Evolutionary conservation across 1,139 yeast genomes (phyloP).

Genomic region (Suhomyces coccinellae): DNA sequence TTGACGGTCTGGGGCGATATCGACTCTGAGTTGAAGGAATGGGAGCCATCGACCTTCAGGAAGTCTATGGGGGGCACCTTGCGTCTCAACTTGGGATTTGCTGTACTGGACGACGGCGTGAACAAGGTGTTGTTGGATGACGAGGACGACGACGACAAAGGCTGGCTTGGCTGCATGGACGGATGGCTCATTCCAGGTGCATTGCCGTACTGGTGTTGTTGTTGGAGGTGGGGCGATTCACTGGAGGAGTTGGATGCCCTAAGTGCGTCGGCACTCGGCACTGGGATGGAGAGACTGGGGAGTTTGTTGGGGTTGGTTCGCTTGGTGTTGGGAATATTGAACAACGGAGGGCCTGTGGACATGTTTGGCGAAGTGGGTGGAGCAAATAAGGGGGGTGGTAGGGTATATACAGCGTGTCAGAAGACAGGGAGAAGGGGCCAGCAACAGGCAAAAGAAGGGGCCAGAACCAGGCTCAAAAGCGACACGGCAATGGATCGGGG

Average conservation of each 20-base stretch:
- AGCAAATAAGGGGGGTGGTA: too few relatives aligned
- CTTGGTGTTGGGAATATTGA: conserved; percentile 31
- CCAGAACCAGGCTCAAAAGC: too few relatives aligned
- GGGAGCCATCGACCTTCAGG: conserved; percentile 35
- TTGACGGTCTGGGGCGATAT: conserved; percentile 4
- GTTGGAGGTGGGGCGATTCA: background rate
- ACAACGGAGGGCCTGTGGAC: conserved; percentile 21
- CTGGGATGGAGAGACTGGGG: conserved; percentile 29
- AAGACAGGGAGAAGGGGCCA: too few relatives aligned
- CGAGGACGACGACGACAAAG: conserved; percentile 7
- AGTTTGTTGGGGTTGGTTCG: conserved; percentile 20
- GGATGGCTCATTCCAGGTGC: background rate
- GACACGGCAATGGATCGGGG: too few relatives aligned
- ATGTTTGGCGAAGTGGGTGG: background rate
- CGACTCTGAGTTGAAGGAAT: conserved; percentile 19
- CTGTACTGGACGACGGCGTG: conserved; percentile 12
- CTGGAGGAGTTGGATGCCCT: background rate
- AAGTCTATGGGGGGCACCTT: conserved; percentile 50
- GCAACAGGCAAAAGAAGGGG: too few relatives aligned
- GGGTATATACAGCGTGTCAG: too few relatives aligned
- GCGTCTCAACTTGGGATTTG: conserved; percentile 28
- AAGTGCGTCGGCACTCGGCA: conserved; percentile 20
- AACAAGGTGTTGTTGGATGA: conserved; percentile 11
- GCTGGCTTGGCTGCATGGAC: conserved; percentile 3
- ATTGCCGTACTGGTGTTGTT: background rate